Evolutionary conservation across 306 rosid genomes (phyloP).

Genomic region (Geum urbanum): DNA sequence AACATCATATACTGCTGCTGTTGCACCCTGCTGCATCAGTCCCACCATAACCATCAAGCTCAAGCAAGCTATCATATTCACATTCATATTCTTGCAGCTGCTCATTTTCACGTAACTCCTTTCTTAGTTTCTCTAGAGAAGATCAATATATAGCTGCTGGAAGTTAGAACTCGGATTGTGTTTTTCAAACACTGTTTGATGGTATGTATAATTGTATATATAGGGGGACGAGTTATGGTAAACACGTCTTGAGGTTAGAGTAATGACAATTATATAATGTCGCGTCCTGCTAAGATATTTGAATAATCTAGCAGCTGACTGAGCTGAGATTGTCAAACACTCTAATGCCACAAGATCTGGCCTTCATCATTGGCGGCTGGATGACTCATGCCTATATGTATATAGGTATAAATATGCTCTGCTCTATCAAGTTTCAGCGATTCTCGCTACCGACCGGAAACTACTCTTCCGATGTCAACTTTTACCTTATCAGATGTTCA

Average conservation of each 20-base stretch:
- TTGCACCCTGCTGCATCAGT: slow-evolving; percentile 10
- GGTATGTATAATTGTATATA: no score
- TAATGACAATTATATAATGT: no score
- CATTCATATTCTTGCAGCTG: background rate
- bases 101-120: background rate
- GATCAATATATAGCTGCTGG: background rate
- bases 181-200: background rate
- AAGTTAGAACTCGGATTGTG: background rate
- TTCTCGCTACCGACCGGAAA: no score
- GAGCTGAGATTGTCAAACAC: no score
- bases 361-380: no score
- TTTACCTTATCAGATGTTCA: no score
- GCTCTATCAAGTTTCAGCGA: no score
- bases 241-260: background rate
- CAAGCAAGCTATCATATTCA: slow-evolving; percentile 7
- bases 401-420: no score
- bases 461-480: no score
- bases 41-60: slow-evolving; percentile 7
- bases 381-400: no score
- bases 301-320: background rate
- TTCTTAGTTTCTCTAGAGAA: background rate
- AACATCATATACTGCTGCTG: slow-evolving; percentile 6
- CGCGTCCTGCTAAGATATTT: background rate
- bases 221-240: no score
- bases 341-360: no score